A percentile compares a stretch with the other conserved stretches of the same genome.
phyloP scores from a whole-genome alignment of 2,329 filamentous ascomycete species.

The Hortaea sp. region DNA sequence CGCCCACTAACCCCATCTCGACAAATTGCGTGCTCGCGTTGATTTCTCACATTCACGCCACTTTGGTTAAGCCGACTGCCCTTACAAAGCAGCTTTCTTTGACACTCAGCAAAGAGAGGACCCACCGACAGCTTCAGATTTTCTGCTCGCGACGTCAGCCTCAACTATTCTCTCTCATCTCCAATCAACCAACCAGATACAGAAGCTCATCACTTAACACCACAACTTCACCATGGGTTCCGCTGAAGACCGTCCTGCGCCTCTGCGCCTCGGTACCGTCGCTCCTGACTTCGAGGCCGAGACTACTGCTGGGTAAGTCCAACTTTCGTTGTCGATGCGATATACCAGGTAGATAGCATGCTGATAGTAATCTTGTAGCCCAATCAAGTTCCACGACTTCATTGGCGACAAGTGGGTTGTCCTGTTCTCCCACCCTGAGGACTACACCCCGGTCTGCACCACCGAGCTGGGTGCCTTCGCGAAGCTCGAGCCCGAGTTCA shows the following conservation, averaged over 20 bases:
- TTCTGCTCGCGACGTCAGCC: no score
- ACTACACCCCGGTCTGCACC: slow-evolving; percentile 50
- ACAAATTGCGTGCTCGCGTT: no score
- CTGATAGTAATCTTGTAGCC: background rate
- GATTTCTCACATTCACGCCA: no score
- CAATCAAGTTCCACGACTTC: slow-evolving; percentile 58
- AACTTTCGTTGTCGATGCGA: no score
- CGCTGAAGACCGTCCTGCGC: slow-evolving; percentile 8
- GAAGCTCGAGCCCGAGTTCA: slow-evolving; percentile 54
- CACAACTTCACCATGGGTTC: slow-evolving; percentile 3
- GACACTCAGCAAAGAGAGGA: no score
- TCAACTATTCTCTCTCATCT: background rate
- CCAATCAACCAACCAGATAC: background rate
- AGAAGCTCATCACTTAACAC: background rate
- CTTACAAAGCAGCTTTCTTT: no score
- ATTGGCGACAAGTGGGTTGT: slow-evolving; percentile 61
- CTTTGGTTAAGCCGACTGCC: no score
- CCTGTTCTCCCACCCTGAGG: slow-evolving; percentile 60
- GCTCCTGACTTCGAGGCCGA: slow-evolving; percentile 62
- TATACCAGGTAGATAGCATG: no score
- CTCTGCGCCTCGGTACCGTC: slow-evolving; percentile 54
- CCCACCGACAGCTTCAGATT: no score
- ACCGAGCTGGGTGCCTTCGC: slow-evolving; percentile 55
- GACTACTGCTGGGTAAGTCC: slow-evolving; percentile 42
- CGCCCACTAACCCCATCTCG: no score